Conservation (phyloP, 2,329 filamentous ascomycete genomes). For the Alternaria sp. region DNA sequence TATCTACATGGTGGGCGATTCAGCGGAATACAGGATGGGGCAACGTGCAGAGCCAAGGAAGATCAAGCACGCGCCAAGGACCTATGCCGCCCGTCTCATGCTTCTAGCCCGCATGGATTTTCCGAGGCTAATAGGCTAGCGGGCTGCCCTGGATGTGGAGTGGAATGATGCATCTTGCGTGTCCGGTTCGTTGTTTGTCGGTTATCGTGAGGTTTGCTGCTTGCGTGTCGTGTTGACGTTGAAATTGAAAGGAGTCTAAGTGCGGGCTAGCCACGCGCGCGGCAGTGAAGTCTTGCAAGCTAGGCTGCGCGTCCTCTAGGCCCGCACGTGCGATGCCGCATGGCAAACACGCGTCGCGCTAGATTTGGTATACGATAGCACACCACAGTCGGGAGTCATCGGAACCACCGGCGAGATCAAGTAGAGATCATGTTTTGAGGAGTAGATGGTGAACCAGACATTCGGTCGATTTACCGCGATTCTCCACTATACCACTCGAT, state of each 20-base stretch:
- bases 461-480: not conserved
- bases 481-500: not conserved
- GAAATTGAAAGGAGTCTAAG: not conserved
- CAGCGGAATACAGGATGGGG: not conserved
- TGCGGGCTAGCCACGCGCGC: not conserved
- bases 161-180: slow-evolving; percentile 1
- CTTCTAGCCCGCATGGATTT: slow-evolving; percentile 1
- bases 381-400: not conserved
- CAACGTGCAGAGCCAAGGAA: slow-evolving; percentile 4
- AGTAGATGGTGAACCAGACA: not conserved
- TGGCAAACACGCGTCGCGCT: not conserved
- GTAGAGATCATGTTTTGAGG: not conserved
- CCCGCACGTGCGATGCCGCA: slow-evolving; percentile 4
- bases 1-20: slow-evolving; percentile 10
- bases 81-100: slow-evolving; percentile 1
- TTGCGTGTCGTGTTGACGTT: slow-evolving; percentile 4
- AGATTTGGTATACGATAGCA: not conserved
- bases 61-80: slow-evolving; percentile 16
- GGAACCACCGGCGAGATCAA: not conserved
- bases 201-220: not conserved
- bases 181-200: not conserved
- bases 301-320: not conserved
- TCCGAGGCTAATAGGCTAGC: slow-evolving; percentile 7
- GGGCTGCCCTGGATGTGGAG: not conserved
- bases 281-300: not conserved